Conservation (phyloP, 2,329 filamentous ascomycete genomes). For the Colletotrichum tropicicola region DNA sequence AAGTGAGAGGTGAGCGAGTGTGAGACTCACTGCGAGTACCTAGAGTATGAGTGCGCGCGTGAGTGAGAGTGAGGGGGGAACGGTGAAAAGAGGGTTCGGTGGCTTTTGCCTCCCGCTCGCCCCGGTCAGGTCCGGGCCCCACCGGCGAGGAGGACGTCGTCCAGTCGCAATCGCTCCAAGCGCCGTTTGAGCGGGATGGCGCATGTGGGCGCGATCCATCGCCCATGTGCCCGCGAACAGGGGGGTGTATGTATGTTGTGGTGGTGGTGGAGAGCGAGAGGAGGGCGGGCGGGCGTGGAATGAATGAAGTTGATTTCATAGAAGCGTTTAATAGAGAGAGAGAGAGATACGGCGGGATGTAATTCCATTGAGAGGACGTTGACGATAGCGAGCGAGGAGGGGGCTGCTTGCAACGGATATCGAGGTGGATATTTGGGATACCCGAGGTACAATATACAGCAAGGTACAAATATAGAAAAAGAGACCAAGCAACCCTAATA, state of each 20-base stretch:
- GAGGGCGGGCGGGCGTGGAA: not conserved
- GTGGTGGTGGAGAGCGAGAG: not conserved
- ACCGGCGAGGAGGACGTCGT: not conserved
- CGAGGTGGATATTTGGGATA: too few relatives aligned
- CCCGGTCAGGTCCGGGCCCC: not conserved
- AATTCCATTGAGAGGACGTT: too few relatives aligned
- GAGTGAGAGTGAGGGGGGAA: not conserved
- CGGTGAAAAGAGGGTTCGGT: constrained; percentile 14
- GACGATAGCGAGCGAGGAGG: too few relatives aligned
- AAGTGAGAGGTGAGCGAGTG: not conserved
- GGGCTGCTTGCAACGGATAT: too few relatives aligned
- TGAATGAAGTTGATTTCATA: too few relatives aligned
- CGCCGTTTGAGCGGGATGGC: constrained; percentile 22
- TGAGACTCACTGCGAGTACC: not conserved
- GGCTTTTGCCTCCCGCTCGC: constrained; percentile 23
- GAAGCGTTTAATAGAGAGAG: too few relatives aligned
- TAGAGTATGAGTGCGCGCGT: not conserved
- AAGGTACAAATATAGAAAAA: too few relatives aligned
- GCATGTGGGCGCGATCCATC: constrained; percentile 21
- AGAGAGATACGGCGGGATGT: too few relatives aligned
- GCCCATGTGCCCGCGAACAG: constrained; percentile 12
- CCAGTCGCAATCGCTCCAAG: constrained; percentile 27
- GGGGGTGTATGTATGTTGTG: not conserved
- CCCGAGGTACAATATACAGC: too few relatives aligned
- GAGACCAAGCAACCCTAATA: too few relatives aligned